Base-by-base conservation (phyloP, 129 eudicot genomes). In the Saposhnikovia divaricata region DNA sequence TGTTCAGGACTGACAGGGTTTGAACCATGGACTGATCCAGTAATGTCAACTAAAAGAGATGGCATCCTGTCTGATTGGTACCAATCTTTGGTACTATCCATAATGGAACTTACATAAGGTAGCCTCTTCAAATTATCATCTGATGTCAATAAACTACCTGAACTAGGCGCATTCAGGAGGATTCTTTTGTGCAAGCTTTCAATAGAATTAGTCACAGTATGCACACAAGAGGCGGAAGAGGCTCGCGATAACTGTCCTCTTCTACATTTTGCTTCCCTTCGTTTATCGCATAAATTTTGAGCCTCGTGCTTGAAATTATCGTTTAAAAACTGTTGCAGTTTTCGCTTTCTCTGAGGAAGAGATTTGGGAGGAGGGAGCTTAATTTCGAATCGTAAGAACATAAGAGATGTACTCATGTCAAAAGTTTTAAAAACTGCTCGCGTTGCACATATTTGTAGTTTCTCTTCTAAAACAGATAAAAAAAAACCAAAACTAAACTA, bases 301-400 rank as follows among this genome's bases (percentile, higher is more conserved):
- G 38, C 80, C 81, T 77, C 45, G 46, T 80, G 19, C 79, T 45
- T 76, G 34, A 78, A 77, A 80, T 78, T 74, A 46, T 84, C 87
- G 48, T 79, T 84, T 48, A 78, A 65, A 42, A 84, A 84, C 73
- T 80, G 83, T 82, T 80, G 83, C 72, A 82, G 84, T 80, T 87
- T 87, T 28, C 88, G 79, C 68, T 87, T 87, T 72, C 88, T 85
- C 90, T 87, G 85, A 45, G 53, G 81, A 66, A 55, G 70, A 77
- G 31, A 61, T 48, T 68, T 65, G 47, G 48, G 18, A 19, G 13
- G 39, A 71, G 63, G 7, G 9, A 27, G 25, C 75, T 74, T 18
- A 37, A 57, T 57, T 42, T 31, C 45, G 19, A 74, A n/a, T 19
- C 13, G 19, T 12, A 63, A 66, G 65, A 55, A 14, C 8, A 77